phyloP scores from a whole-genome alignment of 352 stramenopile genomes.

The Phytophthora capsici region DNA sequence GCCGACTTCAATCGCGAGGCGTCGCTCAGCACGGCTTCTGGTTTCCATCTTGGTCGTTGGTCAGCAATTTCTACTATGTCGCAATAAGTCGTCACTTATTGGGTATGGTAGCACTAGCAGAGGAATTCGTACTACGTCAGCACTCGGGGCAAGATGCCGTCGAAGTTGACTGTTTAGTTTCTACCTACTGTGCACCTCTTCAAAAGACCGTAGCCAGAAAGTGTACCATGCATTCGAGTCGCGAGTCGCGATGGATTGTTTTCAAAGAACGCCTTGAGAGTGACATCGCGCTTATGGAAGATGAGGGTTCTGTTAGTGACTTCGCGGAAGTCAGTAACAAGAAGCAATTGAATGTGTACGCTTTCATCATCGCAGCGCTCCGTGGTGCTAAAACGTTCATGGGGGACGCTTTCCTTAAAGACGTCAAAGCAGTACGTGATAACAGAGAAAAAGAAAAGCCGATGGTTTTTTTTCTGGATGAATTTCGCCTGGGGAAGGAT shows the following conservation, averaged over 20 bases:
- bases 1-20: constrained; percentile 1
- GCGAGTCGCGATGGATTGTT: not conserved
- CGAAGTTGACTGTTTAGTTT: no score
- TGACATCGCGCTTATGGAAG: no score
- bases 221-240: not conserved
- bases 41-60: constrained; percentile 18
- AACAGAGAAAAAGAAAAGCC: no score
- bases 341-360: no score
- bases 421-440: no score
- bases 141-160: no score
- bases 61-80: constrained; percentile 23
- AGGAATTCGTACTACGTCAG: not conserved
- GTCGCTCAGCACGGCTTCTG: not conserved
- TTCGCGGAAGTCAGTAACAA: no score
- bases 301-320: no score
- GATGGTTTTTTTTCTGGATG: no score
- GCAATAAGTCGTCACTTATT: constrained; percentile 13
- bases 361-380: not conserved
- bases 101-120: constrained; percentile 2
- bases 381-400: no score
- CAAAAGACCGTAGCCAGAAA: not conserved
- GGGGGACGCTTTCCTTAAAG: no score
- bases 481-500: not conserved
- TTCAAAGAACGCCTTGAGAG: not conserved
- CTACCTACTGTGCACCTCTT: no score